Conservation (phyloP, 106 monocot genomes). For the Gastrodia elata region DNA sequence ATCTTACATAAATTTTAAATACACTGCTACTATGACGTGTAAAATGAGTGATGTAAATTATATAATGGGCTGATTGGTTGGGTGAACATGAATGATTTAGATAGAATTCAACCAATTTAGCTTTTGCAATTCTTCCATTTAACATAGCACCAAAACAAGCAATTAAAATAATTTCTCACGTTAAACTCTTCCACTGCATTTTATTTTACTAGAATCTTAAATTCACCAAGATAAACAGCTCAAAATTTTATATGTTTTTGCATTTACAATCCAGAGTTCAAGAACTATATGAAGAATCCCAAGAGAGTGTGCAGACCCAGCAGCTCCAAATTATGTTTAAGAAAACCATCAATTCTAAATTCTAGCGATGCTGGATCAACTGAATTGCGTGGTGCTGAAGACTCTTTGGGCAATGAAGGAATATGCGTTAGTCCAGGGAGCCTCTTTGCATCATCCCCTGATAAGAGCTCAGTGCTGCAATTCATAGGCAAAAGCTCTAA, state of each 20-base stretch:
- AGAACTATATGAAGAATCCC: constrained; percentile 22
- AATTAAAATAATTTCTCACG: too few species aligned
- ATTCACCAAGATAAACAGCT: too few species aligned
- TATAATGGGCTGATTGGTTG: too few species aligned
- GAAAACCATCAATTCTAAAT: not conserved
- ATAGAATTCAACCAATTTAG: too few species aligned
- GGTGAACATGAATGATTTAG: too few species aligned
- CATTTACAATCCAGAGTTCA: constrained; percentile 10
- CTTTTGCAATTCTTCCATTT: too few species aligned
- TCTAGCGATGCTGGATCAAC: constrained; percentile 8
- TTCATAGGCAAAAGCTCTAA: constrained; percentile 31
- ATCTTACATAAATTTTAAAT: too few species aligned
- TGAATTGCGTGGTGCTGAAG: constrained; percentile 9
- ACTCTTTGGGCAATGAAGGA: constrained; percentile 24
- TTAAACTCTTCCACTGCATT: too few species aligned
- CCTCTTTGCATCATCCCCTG: constrained; percentile 21
- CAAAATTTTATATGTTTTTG: not conserved
- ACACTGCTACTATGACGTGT: too few species aligned
- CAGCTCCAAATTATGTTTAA: constrained; percentile 5
- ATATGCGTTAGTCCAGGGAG: constrained; percentile 39
- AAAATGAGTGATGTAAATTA: too few species aligned
- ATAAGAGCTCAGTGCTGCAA: constrained; percentile 18
- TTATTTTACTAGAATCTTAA: too few species aligned
- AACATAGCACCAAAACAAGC: too few species aligned
- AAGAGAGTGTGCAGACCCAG: constrained; percentile 21